Evolutionary conservation across 768 basidiomycete genomes (phyloP).

Genomic region (Tulasnella sp.): DNA sequence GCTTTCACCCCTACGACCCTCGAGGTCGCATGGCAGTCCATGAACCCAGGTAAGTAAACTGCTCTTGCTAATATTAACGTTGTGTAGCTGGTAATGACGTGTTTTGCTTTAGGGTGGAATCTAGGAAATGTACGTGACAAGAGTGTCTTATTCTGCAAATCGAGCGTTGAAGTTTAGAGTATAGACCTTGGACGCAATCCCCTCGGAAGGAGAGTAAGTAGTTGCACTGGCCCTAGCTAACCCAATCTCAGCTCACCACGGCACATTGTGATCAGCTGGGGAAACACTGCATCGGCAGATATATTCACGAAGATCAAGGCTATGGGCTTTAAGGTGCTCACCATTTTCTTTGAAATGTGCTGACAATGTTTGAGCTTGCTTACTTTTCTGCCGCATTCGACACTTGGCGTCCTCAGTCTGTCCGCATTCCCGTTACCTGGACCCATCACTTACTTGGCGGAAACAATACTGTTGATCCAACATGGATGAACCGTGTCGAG

Average conservation of each 20-base stretch:
- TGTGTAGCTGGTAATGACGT: background rate
- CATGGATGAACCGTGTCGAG: slow-evolving; percentile 11
- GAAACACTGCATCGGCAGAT: background rate
- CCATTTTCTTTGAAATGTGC: too few relatives aligned
- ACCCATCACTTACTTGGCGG: background rate
- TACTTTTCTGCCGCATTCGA: too few relatives aligned
- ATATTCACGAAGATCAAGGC: background rate
- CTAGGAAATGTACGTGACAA: background rate
- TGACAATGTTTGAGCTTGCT: too few relatives aligned
- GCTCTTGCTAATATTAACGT: background rate
- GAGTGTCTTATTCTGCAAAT: background rate
- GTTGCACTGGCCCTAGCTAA: background rate
- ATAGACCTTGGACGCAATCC: slow-evolving; percentile 1
- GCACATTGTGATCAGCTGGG: background rate
- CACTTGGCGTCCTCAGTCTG: background rate
- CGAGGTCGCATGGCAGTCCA: slow-evolving; percentile 1
- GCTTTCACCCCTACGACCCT: background rate
- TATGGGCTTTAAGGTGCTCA: too few relatives aligned
- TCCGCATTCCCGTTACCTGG: slow-evolving; percentile 7
- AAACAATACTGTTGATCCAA: too few relatives aligned
- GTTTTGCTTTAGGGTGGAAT: background rate
- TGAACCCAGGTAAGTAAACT: background rate
- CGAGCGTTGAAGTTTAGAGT: background rate
- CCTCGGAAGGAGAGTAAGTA: too few relatives aligned
- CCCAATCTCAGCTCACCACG: background rate